Base-by-base conservation (phyloP, 2,329 filamentous ascomycete species). In the Alternaria incomplexa region DNA sequence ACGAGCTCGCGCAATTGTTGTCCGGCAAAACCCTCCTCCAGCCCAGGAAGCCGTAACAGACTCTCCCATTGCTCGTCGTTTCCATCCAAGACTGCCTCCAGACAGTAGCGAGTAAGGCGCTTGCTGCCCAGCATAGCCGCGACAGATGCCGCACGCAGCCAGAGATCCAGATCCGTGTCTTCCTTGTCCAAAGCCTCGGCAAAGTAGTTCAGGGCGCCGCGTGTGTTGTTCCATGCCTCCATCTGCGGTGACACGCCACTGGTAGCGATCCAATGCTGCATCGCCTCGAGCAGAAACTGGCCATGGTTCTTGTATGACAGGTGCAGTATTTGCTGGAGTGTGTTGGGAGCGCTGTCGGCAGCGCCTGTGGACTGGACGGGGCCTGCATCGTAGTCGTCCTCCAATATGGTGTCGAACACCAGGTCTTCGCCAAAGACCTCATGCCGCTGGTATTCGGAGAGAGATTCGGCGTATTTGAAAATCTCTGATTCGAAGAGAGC, bases 231-330 rank as follows among this genome's bases (percentile, higher is more conserved):
- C 62, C 71, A 66, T 30, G 61, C 66, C 17, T 75, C 65, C 30
- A 66, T 58, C 28, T 81, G 82, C 11, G 82, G 78, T 50, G 81
- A 70, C 1, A 63, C 55, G 43, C 76, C 71, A 56, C 76, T 72
- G 48, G 78, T 68, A n/a, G 67, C 68, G 26, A 78, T 67, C 46
- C 81, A 85, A 78, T 87, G 82, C 70, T 85, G 89, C 69, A 91
- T 87, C 61, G 82, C 83, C 77, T 99, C 95, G n/a, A 99, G 84
- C 61, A 91, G 84, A 75, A 97, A 97, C 75, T 98, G 93, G 45
- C 93, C 96, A 81, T 95, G 90, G 72, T 98, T 99, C 80, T 98
- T 99, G 84, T 96, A 93, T 1, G 95, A 92, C 8, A 99, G 86
- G 74, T 97, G 97, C 20, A 98, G 85, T 11, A 96, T 93, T 75